phyloP scores from a whole-genome alignment of 352 stramenopile species.

The Globisporangium splendens region DNA sequence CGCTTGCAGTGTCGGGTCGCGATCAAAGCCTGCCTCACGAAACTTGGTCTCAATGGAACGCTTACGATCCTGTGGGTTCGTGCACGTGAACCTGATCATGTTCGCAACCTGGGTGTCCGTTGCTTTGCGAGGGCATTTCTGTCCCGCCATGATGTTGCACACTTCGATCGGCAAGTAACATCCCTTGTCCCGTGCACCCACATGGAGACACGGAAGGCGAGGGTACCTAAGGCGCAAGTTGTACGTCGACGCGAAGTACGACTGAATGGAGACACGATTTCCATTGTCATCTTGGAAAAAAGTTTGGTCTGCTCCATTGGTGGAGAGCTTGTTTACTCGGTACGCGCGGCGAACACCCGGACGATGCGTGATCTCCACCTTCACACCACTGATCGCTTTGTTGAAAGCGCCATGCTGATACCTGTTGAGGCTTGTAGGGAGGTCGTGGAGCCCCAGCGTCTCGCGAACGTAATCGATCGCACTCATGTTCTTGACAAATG shows the following conservation, averaged over 20 bases:
- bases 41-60: conserved; percentile 57
- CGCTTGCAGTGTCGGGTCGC: conserved; percentile 43
- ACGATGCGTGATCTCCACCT: conserved; percentile 63
- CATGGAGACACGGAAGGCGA: conserved; percentile 71
- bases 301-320: conserved; percentile 34
- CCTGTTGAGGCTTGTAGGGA: conserved; percentile 30
- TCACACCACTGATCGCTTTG: conserved; percentile 63
- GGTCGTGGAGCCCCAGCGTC: conserved; percentile 19
- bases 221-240: conserved; percentile 60
- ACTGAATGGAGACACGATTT: conserved; percentile 35
- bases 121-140: conserved; percentile 74
- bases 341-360: conserved; percentile 51
- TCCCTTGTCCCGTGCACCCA: conserved; percentile 67
- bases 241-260: conserved; percentile 63
- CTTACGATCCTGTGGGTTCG: conserved; percentile 52
- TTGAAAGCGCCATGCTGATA: conserved; percentile 42
- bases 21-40: conserved; percentile 47
- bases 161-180: conserved; percentile 86
- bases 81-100: conserved; percentile 76
- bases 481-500: conserved; percentile 61
- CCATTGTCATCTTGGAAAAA: conserved; percentile 63
- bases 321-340: conserved; percentile 63
- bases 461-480: conserved; percentile 48
- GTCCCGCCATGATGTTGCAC: conserved; percentile 61
- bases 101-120: conserved; percentile 80